phyloP scores from a whole-genome alignment of 2,329 filamentous ascomycete species.

The Epichloe sp. region DNA sequence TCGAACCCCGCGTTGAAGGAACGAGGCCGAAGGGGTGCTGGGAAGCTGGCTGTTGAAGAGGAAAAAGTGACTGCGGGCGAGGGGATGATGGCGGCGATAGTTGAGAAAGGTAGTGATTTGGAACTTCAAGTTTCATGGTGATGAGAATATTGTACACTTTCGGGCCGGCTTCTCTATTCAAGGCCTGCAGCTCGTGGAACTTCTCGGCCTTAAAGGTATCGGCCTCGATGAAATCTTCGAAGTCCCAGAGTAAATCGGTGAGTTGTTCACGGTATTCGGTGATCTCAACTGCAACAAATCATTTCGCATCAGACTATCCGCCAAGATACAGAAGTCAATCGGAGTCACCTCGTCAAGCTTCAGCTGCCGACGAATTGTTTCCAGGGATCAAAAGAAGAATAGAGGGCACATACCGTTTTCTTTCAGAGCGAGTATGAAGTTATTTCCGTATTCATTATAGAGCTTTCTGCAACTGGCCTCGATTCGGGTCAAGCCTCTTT shows the following conservation, averaged over 20 bases:
- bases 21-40: background rate
- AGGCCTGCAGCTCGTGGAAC: constrained; percentile 33
- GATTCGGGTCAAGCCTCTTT: constrained; percentile 35
- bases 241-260: constrained; percentile 40
- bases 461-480: constrained; percentile 37
- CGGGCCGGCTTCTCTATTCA: constrained; percentile 34
- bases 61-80: constrained; percentile 5
- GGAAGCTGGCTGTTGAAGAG: constrained; percentile 2
- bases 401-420: constrained; percentile 34
- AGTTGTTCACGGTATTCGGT: constrained; percentile 33
- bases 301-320: background rate
- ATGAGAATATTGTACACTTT: constrained; percentile 37
- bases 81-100: constrained; percentile 16
- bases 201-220: constrained; percentile 38
- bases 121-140: constrained; percentile 37
- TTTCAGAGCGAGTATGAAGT: constrained; percentile 38
- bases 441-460: constrained; percentile 33
- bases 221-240: constrained; percentile 39
- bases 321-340: too few relatives aligned
- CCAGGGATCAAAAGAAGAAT: background rate
- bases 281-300: constrained; percentile 30
- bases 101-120: constrained; percentile 11
- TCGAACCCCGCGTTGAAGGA: constrained; percentile 1
- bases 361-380: background rate
- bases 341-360: background rate